These are phyloP conservation scores for Turnera subulata DNA, from an alignment of 345 rosid species.

Conservation along the genomic window DNA sequence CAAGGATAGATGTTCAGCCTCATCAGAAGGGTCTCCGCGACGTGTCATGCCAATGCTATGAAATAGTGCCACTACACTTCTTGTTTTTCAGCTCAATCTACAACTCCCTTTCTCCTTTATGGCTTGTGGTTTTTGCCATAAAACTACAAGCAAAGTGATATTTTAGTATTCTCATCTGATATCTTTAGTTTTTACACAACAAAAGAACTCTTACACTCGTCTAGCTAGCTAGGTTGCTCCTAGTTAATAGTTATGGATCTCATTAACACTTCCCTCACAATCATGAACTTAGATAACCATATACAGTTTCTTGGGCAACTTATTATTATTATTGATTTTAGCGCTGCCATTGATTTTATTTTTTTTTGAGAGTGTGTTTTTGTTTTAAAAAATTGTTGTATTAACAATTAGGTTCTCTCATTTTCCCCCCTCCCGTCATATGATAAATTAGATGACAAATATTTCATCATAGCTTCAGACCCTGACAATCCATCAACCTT, in stretches of 20 bases:
- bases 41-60: constrained; percentile 43
- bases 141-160: background rate
- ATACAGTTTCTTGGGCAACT: no score
- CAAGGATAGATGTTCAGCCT: background rate
- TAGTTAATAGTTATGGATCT: constrained; percentile 31
- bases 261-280: constrained; percentile 40
- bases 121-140: no score
- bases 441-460: no score
- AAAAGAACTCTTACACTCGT: background rate
- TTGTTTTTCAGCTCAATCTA: background rate
- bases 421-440: no score
- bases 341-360: no score
- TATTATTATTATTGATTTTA: no score
- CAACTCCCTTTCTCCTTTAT: background rate
- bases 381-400: no score
- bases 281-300: no score
- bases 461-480: no score
- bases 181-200: background rate
- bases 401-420: no score
- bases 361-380: no score
- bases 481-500: no score
- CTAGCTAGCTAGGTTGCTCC: background rate
- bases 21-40: background rate
- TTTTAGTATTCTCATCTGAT: background rate
- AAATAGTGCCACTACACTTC: constrained; percentile 30